Evolutionary conservation across 75 land plant genomes (phyloP).

Genomic region (Pinus albicaulis): DNA sequence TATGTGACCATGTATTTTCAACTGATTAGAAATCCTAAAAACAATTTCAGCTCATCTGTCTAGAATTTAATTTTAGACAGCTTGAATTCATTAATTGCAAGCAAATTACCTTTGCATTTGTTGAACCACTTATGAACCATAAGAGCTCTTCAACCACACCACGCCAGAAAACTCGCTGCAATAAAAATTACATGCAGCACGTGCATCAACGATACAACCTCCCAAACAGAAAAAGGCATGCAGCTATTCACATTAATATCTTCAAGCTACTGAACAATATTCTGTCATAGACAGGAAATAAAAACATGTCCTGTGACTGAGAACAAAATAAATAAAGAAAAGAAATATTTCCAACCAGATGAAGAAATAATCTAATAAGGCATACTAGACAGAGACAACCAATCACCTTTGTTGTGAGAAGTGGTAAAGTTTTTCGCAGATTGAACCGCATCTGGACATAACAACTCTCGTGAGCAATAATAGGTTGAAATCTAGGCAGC

Average conservation of each 20-base stretch:
- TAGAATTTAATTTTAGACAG: background rate
- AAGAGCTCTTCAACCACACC: slow-evolving; percentile 97
- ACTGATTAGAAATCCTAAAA: no score
- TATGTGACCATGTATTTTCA: no score
- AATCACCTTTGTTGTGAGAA: slow-evolving; percentile 88
- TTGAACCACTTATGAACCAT: slow-evolving; percentile 99
- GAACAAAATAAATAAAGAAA: background rate
- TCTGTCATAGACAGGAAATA: background rate
- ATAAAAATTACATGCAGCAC: background rate
- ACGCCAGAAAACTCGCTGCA: slow-evolving; percentile 92
- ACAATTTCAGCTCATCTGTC: no score
- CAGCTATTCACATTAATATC: background rate
- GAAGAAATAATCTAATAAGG: background rate
- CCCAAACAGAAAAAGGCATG: background rate
- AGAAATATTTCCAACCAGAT: background rate
- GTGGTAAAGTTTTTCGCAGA: slow-evolving; percentile 83
- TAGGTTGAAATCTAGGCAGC: background rate
- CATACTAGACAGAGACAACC: background rate
- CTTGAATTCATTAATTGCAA: background rate
- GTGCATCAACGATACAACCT: background rate
- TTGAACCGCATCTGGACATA: slow-evolving; percentile 91
- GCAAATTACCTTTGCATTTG: slow-evolving; percentile 90
- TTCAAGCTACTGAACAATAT: background rate
- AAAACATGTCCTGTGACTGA: background rate
- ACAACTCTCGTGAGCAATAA: background rate